A percentile compares a stretch with the other conserved stretches of the same genome.
These are phyloP conservation scores for Tuber calosporum DNA, from an alignment of 495 filamentous ascomycete species.

Conservation along the genomic window DNA sequence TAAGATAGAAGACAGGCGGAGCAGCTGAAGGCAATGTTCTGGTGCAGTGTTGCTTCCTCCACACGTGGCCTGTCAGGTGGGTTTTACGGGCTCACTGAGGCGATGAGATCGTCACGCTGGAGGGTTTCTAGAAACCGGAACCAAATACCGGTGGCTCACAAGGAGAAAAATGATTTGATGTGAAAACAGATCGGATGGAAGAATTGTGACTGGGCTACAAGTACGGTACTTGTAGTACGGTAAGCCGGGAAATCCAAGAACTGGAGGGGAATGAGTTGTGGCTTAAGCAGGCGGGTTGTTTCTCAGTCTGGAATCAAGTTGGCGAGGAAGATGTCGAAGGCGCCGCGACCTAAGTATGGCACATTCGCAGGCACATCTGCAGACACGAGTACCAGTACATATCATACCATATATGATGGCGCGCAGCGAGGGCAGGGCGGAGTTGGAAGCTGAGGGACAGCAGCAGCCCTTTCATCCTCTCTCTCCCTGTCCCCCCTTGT, in stretches of 20 bases:
- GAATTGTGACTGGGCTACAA: no score
- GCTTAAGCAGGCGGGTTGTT: neutral
- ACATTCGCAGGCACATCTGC: neutral
- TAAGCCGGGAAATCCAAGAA: neutral
- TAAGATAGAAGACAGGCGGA: constrained; percentile 15
- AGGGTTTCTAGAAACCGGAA: constrained; percentile 15
- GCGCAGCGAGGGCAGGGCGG: neutral
- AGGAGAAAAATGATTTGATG: constrained; percentile 9
- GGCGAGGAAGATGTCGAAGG: neutral
- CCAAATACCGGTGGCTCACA: constrained; percentile 21
- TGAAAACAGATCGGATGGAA: neutral
- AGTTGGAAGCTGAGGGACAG: neutral
- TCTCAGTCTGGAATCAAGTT: neutral
- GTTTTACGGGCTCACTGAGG: constrained; percentile 26
- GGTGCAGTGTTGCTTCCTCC: constrained; percentile 13
- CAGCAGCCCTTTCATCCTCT: neutral
- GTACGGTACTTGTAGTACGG: no score
- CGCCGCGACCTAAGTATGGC: neutral
- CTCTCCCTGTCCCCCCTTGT: neutral
- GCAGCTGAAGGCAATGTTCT: constrained; percentile 10
- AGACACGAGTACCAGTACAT: neutral
- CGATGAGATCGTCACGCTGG: constrained; percentile 19
- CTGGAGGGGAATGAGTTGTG: neutral
- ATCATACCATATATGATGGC: neutral
- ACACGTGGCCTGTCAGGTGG: constrained; percentile 31